Base-by-base conservation (phyloP, 108 stramenopile genomes). In the Conticribra weissflogii region DNA sequence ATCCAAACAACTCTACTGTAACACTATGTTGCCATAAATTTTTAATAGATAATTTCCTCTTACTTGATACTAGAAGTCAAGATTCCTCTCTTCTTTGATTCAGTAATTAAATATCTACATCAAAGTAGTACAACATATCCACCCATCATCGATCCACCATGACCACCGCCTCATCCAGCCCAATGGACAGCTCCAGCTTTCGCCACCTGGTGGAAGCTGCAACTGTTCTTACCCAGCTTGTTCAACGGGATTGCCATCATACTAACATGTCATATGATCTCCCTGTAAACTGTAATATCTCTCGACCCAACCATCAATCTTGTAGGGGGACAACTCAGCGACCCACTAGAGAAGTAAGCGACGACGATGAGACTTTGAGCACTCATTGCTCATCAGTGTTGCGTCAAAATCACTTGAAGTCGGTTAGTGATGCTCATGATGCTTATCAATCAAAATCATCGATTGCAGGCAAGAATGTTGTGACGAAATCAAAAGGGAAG, bases 141-240 rank as follows among this genome's bases (percentile, higher is more conserved):
- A 41, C 5, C 36, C 36, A 41, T 9, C 5, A 41, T 12, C 36
- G 36, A 41, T 41, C 5, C 36, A 41, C 36, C 36, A 41, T 41
- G 36, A 9, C 36, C 36, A 41, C 36, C 36, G 36, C 5, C 12
- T 41, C 12, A 41, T 9, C 36, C 36, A 41, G 36, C 36, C 5
- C 8, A 5, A 5, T 41, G 5, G 36, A 12, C 8, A 12, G 36
- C 36, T 54, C 51, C 3, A 83, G 77, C 22, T 48, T 86, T 9
- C 72, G 76, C 31, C 83, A 86, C 50, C 81, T 86, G 0, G 72
- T 86, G 0, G 83, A 86, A 46, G 86, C 86, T 34, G 86, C 86
- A 31, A 79, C 86, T 30, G 81, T 81, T 19, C 71, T 86, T 33
- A 76, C 81, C 16, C 75, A 81, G 63, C 77, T 86, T 12, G 72